Evolutionary conservation across 1,284 basidiomycete species (phyloP).

Genomic region (Sanguinoderma infundibulare): DNA sequence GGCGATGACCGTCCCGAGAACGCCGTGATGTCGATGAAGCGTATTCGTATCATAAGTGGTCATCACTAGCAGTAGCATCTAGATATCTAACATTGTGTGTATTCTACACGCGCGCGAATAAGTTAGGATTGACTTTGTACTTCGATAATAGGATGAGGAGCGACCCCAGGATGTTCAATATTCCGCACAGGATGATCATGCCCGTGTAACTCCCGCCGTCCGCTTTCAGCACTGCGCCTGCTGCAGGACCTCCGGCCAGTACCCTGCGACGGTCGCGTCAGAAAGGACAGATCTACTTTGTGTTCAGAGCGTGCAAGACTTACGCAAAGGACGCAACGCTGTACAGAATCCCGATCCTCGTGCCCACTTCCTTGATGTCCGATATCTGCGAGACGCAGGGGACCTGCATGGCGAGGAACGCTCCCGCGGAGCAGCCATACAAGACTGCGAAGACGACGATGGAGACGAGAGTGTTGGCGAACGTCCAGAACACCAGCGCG

Average conservation of each 20-base stretch:
- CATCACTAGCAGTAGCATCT: too few species aligned
- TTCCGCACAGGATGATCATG: slow-evolving; percentile 60
- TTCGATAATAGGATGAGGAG: slow-evolving; percentile 52
- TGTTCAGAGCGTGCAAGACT: slow-evolving; percentile 35
- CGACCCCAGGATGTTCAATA: slow-evolving; percentile 56
- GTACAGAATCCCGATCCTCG: slow-evolving; percentile 65
- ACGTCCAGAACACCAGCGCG: slow-evolving; percentile 34
- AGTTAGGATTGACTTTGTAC: slow-evolving; percentile 45
- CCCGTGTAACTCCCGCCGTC: slow-evolving; percentile 50
- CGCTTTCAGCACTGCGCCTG: slow-evolving; percentile 51
- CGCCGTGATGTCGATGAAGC: neutral
- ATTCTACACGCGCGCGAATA: slow-evolving; percentile 45
- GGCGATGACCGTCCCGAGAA: too few species aligned
- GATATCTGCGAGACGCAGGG: slow-evolving; percentile 43
- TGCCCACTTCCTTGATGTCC: slow-evolving; percentile 56
- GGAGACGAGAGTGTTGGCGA: slow-evolving; percentile 35
- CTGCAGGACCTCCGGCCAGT: slow-evolving; percentile 59
- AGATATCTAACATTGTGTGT: neutral
- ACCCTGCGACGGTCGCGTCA: slow-evolving; percentile 42
- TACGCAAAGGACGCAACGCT: slow-evolving; percentile 66
- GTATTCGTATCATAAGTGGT: neutral
- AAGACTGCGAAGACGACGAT: slow-evolving; percentile 55
- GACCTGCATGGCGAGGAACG: slow-evolving; percentile 29
- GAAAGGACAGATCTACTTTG: neutral
- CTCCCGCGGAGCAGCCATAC: slow-evolving; percentile 50